These are phyloP conservation scores for Actinidia arguta DNA, from an alignment of 179 eudicot species.

Conservation along the genomic window DNA sequence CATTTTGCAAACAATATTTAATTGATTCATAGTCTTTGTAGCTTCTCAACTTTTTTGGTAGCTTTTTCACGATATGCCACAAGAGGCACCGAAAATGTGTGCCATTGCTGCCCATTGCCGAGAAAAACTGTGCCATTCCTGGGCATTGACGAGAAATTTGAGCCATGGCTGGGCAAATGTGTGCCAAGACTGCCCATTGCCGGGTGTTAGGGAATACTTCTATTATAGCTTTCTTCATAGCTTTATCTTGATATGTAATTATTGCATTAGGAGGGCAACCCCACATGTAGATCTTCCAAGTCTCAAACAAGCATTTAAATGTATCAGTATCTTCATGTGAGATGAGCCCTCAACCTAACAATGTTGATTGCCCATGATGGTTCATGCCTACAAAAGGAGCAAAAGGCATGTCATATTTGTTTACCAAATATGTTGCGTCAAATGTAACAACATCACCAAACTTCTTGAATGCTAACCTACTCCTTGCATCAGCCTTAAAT, in stretches of 20 bases:
- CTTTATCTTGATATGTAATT: not conserved
- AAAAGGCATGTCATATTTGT: slow-evolving; percentile 14
- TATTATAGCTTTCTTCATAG: not conserved
- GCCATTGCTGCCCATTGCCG: too few relatives aligned
- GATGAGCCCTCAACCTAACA: slow-evolving; percentile 6
- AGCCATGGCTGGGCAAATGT: too few relatives aligned
- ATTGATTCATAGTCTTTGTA: not conserved
- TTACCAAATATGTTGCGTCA: slow-evolving; percentile 11
- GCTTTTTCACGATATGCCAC: not conserved
- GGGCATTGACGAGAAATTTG: too few relatives aligned
- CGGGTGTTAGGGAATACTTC: not conserved
- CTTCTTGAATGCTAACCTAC: not conserved
- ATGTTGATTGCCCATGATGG: not conserved
- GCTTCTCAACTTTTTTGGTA: not conserved
- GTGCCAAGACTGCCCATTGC: too few relatives aligned
- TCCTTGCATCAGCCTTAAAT: slow-evolving; percentile 13
- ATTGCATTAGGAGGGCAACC: not conserved
- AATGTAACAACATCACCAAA: slow-evolving; percentile 8
- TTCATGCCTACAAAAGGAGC: slow-evolving; percentile 9
- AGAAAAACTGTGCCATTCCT: too few relatives aligned
- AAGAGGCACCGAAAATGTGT: not conserved
- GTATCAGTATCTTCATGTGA: not conserved
- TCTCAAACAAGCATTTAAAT: slow-evolving; percentile 2
- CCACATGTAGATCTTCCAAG: not conserved
- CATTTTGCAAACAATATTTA: not conserved